phyloP scores from a whole-genome alignment of 768 basidiomycete genomes.

The Kwoniella heveanensis region DNA sequence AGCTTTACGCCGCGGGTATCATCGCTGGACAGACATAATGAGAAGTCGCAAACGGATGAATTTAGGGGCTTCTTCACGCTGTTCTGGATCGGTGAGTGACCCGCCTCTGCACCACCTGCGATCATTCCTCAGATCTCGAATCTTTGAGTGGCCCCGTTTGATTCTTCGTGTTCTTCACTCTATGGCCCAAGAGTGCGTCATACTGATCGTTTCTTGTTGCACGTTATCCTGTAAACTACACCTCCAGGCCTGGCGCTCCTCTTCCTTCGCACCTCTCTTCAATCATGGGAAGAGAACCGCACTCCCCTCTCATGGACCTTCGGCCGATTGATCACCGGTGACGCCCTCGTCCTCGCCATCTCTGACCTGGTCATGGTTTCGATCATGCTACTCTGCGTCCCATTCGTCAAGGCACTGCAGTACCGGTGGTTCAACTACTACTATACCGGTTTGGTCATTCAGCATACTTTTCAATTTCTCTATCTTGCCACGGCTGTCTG shows the following conservation, averaged over 20 bases:
- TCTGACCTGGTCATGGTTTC: constrained; percentile 80
- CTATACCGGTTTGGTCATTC: constrained; percentile 72
- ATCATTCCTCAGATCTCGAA: background rate
- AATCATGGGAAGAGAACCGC: constrained; percentile 70
- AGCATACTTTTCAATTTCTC: constrained; percentile 75
- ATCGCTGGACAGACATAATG: constrained; percentile 79
- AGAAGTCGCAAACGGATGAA: constrained; percentile 72
- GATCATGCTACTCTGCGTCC: constrained; percentile 73
- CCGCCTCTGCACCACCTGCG: background rate
- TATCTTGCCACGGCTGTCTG: constrained; percentile 73
- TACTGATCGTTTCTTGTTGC: too few species aligned
- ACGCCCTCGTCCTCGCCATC: constrained; percentile 77
- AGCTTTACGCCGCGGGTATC: constrained; percentile 86
- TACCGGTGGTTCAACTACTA: constrained; percentile 81
- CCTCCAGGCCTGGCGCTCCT: constrained; percentile 73
- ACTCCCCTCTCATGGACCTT: constrained; percentile 77
- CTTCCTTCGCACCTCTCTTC: constrained; percentile 64
- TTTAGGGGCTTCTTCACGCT: constrained; percentile 94
- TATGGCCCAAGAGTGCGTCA: too few species aligned
- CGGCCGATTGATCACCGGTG: constrained; percentile 81
- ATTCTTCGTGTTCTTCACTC: too few species aligned
- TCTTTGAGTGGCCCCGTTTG: too few species aligned
- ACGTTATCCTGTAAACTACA: too few species aligned
- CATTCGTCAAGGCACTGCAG: constrained; percentile 74
- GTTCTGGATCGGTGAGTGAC: constrained; percentile 69